Conservation (phyloP, 202 grass and related monocot genomes). For the Schoenoplectus tabernaemontani region DNA sequence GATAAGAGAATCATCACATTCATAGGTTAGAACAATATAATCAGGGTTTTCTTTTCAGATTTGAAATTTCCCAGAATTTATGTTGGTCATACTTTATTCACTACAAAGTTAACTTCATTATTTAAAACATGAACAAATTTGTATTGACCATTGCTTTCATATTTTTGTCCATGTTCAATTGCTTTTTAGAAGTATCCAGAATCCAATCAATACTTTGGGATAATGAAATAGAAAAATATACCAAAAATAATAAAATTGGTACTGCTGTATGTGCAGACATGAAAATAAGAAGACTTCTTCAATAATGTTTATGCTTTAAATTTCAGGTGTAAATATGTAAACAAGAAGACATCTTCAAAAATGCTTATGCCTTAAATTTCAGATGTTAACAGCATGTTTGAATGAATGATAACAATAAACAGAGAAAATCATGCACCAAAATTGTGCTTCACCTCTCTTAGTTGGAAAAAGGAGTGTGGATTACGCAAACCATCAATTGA, state of each 20-base stretch:
- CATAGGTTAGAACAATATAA: neutral
- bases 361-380: neutral
- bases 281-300: neutral
- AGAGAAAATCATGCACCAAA: conserved; percentile 12
- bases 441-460: conserved; percentile 64
- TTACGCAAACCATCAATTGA: conserved; percentile 34
- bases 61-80: neutral
- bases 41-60: neutral
- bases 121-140: neutral
- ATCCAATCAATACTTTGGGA: neutral
- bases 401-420: neutral
- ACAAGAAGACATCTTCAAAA: no score
- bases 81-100: neutral
- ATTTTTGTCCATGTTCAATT: neutral
- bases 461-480: conserved; percentile 38
- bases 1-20: conserved; percentile 25
- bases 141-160: neutral
- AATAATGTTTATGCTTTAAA: neutral
- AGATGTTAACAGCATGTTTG: neutral
- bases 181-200: neutral
- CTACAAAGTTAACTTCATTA: neutral
- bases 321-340: no score
- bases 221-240: neutral
- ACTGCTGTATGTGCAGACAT: no score
- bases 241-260: neutral